Evolutionary conservation across 331 rosid species (phyloP), one percentile per base, ranked within the genome.

Genomic region (Stylosanthes scabra): DNA sequence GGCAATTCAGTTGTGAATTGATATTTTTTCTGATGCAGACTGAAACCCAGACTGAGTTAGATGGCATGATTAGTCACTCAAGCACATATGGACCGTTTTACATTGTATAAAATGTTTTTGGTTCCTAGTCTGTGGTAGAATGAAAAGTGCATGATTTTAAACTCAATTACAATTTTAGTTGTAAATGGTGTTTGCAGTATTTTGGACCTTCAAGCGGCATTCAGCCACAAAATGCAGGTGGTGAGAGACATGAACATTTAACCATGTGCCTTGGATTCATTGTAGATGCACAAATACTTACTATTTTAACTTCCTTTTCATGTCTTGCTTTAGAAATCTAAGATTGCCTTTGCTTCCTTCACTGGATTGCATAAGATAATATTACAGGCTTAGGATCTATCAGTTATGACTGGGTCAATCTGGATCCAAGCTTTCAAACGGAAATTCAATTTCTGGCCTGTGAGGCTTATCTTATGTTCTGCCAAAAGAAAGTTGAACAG

Each of bases 131-230:
- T 73, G 74, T 80, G 85, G 77, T 80, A 84, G 83, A 80, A 77
- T 74, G 74, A 76, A 71, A 80, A 74, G 59, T 74, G 74, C 73
- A 74, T 83, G 78, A 45, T 63, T 77, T 84, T 63, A 74, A 81
- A 74, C 74, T 65, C 69, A 49, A 77, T 81, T 77, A 81, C 88
- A 62, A 81, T 74, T 83, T 74, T 77, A 80, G 85, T 80, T 77
- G 85, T 84, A 80, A 77, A 84, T 80, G 77, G 81, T 84, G 74
- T 74, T 84, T 84, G 88, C 85, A 81, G 85, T 72, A 84, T 84
- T 63, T 74, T 78, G 83, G 83, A 84, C 58, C 88, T 84, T 77
- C 83, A 84, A 84, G 88, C 79, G 67, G 76, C 85, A 78, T 81
- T 78, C 83, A 78, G 85, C 81, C 85, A 84, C 88, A 66, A 81